A percentile compares a stretch with the other conserved stretches of the same genome.
Evolutionary conservation across 495 filamentous ascomycete species (phyloP).

Genomic region (Filosporella fistucella): DNA sequence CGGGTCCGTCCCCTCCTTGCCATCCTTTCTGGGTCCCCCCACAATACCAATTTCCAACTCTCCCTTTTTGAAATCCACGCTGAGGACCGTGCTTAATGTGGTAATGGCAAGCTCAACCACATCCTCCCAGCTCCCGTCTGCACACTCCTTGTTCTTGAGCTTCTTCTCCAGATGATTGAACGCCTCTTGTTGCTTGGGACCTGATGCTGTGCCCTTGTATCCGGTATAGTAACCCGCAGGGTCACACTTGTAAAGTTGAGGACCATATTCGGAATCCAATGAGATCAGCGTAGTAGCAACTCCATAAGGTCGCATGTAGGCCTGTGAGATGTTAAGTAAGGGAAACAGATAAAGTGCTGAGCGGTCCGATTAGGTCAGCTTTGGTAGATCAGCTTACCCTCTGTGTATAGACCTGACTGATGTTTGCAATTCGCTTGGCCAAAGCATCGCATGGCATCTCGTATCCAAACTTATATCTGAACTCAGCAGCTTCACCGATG

Average conservation of each 20-base stretch:
- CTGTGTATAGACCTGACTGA: slow-evolving; percentile 99
- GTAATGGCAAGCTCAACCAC: slow-evolving; percentile 96
- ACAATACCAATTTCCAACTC: slow-evolving; percentile 98
- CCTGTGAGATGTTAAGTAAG: slow-evolving; percentile 45
- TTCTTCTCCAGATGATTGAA: slow-evolving; percentile 98
- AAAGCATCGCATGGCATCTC: slow-evolving; percentile 98
- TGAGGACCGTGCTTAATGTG: slow-evolving; percentile 89
- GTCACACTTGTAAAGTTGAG: slow-evolving; percentile 98
- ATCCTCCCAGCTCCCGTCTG: slow-evolving; percentile 92
- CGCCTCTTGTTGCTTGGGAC: slow-evolving; percentile 97
- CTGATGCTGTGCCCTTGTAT: slow-evolving; percentile 96
- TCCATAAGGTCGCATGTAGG: slow-evolving; percentile 96
- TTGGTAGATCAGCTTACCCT: slow-evolving; percentile 43
- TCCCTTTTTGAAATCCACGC: slow-evolving; percentile 98
- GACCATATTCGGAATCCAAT: slow-evolving; percentile 84
- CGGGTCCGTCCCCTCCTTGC: slow-evolving; percentile 70
- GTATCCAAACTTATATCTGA: slow-evolving; percentile 97
- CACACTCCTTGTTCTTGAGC: slow-evolving; percentile 98
- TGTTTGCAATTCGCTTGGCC: slow-evolving; percentile 94
- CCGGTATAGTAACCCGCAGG: slow-evolving; percentile 96
- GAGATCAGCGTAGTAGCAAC: slow-evolving; percentile 94
- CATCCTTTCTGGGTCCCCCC: slow-evolving; percentile 73
- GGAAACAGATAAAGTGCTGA: slow-evolving; percentile 12
- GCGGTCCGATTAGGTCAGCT: slow-evolving; percentile 17
- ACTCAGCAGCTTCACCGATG: slow-evolving; percentile 92